phyloP scores from a whole-genome alignment of 2,329 filamentous ascomycete genomes.

The Pseudophaeomoniella oleicola region DNA sequence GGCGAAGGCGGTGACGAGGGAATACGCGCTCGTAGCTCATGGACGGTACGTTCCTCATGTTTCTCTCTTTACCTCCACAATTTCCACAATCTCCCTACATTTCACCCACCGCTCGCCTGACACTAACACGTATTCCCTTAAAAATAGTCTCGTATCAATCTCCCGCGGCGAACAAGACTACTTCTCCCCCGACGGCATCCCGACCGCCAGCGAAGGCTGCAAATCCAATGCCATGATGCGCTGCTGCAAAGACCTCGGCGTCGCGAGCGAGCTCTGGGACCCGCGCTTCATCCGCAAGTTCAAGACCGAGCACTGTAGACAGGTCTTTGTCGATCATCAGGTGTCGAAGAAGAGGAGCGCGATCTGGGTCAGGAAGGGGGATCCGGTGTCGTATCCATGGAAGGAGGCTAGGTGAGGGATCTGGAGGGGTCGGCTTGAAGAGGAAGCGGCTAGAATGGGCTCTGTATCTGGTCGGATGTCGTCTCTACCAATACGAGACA shows the following conservation, averaged over 20 bases:
- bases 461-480: too few species aligned
- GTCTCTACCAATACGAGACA: too few species aligned
- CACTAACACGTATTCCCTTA: conserved; percentile 1
- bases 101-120: background rate
- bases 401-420: conserved; percentile 34
- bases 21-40: conserved; percentile 81
- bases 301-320: conserved; percentile 57
- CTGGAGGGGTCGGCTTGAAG: too few species aligned
- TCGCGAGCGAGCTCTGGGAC: conserved; percentile 94
- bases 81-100: background rate
- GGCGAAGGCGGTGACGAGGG: conserved; percentile 66
- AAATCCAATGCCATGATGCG: conserved; percentile 97
- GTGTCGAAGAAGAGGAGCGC: conserved; percentile 78
- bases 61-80: background rate
- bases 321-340: conserved; percentile 81
- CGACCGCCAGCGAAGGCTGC: conserved; percentile 89
- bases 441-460: too few species aligned
- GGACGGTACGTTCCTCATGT: conserved; percentile 51
- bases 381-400: conserved; percentile 52
- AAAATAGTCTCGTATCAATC: conserved; percentile 66
- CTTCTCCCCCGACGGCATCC: conserved; percentile 78
- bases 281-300: conserved; percentile 77
- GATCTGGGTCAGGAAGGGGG: conserved; percentile 75
- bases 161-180: conserved; percentile 91
- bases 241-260: conserved; percentile 93